Conservation (phyloP, 352 stramenopile species). For the Albugo laibachii region DNA sequence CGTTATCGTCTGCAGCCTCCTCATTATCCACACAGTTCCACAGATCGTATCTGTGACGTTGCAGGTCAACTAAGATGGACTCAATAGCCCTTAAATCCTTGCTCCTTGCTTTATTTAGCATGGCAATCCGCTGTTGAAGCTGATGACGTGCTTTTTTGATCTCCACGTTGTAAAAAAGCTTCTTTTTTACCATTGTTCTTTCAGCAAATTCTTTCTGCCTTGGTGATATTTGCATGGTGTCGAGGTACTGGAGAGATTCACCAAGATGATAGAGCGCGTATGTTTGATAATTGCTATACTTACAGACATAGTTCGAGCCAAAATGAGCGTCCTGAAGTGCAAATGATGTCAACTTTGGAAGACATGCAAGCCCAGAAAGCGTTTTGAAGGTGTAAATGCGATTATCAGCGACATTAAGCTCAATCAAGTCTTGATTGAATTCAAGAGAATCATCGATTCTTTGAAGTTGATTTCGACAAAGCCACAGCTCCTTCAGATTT, state of each 20-base stretch:
- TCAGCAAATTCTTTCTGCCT: slow-evolving; percentile 78
- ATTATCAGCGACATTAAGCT: slow-evolving; percentile 81
- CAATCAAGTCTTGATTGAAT: slow-evolving; percentile 22
- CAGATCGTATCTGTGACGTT: slow-evolving; percentile 46
- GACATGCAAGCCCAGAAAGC: slow-evolving; percentile 41
- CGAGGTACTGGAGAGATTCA: slow-evolving; percentile 25
- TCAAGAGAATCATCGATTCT: slow-evolving; percentile 45
- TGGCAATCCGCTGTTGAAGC: slow-evolving; percentile 27
- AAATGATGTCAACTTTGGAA: slow-evolving; percentile 41
- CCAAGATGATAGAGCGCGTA: slow-evolving; percentile 79
- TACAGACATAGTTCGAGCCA: slow-evolving; percentile 79
- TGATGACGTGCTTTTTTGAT: slow-evolving; percentile 82
- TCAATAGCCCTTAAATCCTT: slow-evolving; percentile 30
- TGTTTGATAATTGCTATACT: slow-evolving; percentile 85
- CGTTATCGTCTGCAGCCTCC: slow-evolving; percentile 8
- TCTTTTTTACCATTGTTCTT: slow-evolving; percentile 86
- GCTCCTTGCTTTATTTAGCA: slow-evolving; percentile 20
- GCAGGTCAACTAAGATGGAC: slow-evolving; percentile 16
- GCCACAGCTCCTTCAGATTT: slow-evolving; percentile 46
- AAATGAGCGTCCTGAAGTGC: slow-evolving; percentile 77
- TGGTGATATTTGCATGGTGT: slow-evolving; percentile 52
- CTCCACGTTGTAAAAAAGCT: slow-evolving; percentile 91
- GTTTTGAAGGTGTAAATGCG: slow-evolving; percentile 73
- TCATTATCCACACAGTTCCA: slow-evolving; percentile 6
- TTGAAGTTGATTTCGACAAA: slow-evolving; percentile 50